A percentile compares a stretch with the other conserved stretches of the same genome.
phyloP scores from a whole-genome alignment of 2,329 filamentous ascomycete species.

The Alternaria triticina region DNA sequence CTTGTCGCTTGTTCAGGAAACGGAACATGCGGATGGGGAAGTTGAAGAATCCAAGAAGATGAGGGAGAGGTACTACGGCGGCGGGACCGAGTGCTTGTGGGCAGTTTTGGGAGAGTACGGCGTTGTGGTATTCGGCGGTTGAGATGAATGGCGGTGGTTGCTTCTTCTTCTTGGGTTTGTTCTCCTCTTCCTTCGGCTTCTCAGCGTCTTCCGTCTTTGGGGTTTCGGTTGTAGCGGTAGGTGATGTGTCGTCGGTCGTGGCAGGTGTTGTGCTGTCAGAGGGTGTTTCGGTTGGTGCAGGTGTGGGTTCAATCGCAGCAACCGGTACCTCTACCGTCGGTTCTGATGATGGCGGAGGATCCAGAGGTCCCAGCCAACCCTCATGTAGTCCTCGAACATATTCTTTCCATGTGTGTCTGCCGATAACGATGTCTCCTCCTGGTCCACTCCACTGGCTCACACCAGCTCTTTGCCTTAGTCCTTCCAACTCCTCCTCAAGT shows the following conservation, averaged over 20 bases:
- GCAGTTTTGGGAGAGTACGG: constrained; percentile 67
- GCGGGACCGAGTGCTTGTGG: constrained; percentile 77
- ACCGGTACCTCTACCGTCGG: constrained; percentile 29
- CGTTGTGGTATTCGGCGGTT: constrained; percentile 72
- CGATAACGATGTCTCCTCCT: constrained; percentile 85
- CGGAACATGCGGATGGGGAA: constrained; percentile 85
- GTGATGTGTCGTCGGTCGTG: constrained; percentile 45
- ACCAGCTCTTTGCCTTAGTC: constrained; percentile 69
- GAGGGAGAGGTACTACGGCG: constrained; percentile 77
- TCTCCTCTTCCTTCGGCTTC: constrained; percentile 47
- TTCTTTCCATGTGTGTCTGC: constrained; percentile 95
- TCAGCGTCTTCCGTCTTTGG: constrained; percentile 32
- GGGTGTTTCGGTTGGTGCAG: constrained; percentile 15
- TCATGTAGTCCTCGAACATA: constrained; percentile 93
- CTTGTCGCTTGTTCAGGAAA: constrained; percentile 80
- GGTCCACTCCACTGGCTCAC: constrained; percentile 75
- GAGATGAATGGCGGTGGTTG: constrained; percentile 76
- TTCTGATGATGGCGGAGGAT: constrained; percentile 57
- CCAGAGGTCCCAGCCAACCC: constrained; percentile 89
- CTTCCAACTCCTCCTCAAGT: constrained; percentile 66
- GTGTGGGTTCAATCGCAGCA: constrained; percentile 12
- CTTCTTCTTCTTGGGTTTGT: constrained; percentile 57
- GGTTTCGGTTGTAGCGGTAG: constrained; percentile 36
- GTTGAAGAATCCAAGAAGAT: constrained; percentile 90
- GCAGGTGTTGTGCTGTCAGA: constrained; percentile 16